Conservation (phyloP, 225 moss, liverwort and hornwort genomes). For the Sphagnum tenellum region DNA sequence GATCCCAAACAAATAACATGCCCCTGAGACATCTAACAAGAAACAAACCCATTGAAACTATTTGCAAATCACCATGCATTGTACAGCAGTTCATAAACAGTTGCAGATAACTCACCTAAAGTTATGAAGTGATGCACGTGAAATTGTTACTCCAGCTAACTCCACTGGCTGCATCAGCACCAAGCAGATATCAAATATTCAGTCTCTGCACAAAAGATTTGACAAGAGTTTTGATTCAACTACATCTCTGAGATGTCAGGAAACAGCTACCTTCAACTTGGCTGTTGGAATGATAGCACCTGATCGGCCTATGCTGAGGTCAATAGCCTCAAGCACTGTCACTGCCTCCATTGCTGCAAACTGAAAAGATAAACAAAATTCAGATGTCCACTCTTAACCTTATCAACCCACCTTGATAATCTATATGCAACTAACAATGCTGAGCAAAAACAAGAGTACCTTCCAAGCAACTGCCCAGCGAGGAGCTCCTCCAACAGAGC, state of each 20-base stretch:
- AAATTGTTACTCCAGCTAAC: constrained; percentile 67
- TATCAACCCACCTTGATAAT: too few relatives aligned
- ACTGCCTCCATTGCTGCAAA: constrained; percentile 78
- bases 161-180: constrained; percentile 61
- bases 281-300: constrained; percentile 82
- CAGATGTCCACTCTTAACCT: too few relatives aligned
- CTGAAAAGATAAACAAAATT: constrained; percentile 18
- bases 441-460: constrained; percentile 20
- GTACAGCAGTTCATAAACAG: too few relatives aligned
- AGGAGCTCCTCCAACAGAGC: constrained; percentile 59
- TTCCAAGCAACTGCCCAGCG: constrained; percentile 98
- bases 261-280: constrained; percentile 57
- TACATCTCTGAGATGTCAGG: not conserved
- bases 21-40: too few relatives aligned
- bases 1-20: too few relatives aligned
- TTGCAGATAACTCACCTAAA: constrained; percentile 40
- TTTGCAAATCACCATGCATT: too few relatives aligned
- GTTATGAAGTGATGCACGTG: constrained; percentile 79
- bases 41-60: too few relatives aligned
- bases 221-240: not conserved
- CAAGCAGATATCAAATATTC: not conserved
- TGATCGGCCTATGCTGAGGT: constrained; percentile 78
- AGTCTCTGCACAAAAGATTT: constrained; percentile 1
- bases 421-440: not conserved
- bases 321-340: constrained; percentile 71